Conservation (phyloP, 2,329 filamentous ascomycete species). For the Leptographium wingfieldii region DNA sequence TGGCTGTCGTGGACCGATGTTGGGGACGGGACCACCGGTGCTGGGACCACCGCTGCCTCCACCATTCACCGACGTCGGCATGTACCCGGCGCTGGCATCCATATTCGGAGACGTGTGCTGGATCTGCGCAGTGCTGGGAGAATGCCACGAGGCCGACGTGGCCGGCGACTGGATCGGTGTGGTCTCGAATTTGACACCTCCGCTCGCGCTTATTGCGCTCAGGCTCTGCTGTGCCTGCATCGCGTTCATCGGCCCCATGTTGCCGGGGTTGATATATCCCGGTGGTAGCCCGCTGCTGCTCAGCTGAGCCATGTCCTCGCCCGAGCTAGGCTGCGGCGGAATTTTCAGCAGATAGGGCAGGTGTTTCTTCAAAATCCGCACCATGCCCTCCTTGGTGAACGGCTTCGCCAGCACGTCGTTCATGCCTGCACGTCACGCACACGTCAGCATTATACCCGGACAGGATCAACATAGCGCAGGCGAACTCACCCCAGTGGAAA, state of each 20-base stretch:
- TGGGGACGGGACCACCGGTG: neutral
- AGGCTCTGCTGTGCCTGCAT: conserved; percentile 5
- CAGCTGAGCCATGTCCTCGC: conserved; percentile 26
- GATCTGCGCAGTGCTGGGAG: conserved; percentile 32
- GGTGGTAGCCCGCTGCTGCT: conserved; percentile 3
- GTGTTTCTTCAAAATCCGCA: conserved; percentile 79
- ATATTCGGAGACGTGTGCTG: conserved; percentile 36
- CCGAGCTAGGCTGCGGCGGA: conserved; percentile 25
- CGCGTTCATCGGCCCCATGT: conserved; percentile 19
- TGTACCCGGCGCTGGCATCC: conserved; percentile 31
- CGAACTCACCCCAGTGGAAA: conserved; percentile 74
- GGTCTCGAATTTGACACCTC: conserved; percentile 37
- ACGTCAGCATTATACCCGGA: neutral
- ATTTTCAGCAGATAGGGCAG: conserved; percentile 71
- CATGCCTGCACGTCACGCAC: conserved; percentile 54
- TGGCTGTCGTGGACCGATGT: conserved; percentile 8
- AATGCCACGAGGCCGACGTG: conserved; percentile 35
- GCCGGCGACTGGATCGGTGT: conserved; percentile 42
- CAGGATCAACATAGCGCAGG: neutral
- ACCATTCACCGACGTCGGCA: conserved; percentile 30
- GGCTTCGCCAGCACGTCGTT: conserved; percentile 95
- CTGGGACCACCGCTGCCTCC: conserved; percentile 12
- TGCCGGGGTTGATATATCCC: conserved; percentile 17
- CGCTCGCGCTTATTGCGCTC: conserved; percentile 16
- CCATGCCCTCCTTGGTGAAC: conserved; percentile 79